These are phyloP conservation scores for Diversispora eburnea DNA, from an alignment of 192 early-diverging fungal species.

Conservation along the genomic window DNA sequence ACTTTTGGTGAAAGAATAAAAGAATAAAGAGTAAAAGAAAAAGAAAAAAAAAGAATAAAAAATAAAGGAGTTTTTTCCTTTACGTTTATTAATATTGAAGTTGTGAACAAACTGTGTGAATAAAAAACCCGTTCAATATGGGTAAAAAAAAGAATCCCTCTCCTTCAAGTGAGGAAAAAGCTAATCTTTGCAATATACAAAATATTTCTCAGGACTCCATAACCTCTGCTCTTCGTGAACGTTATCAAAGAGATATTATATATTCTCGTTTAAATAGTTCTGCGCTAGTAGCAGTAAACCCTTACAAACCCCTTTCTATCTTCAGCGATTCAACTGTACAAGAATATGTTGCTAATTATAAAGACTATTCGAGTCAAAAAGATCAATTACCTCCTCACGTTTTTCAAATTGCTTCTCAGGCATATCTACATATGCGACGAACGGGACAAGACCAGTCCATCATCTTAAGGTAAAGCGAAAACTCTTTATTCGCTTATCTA, in stretches of 20 bases:
- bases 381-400: constrained; percentile 67
- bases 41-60: too few species aligned
- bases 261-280: constrained; percentile 70
- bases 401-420: constrained; percentile 78
- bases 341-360: constrained; percentile 70
- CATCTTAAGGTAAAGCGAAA: constrained; percentile 67
- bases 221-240: constrained; percentile 44
- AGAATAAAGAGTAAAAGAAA: too few species aligned
- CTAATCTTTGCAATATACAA: constrained; percentile 30
- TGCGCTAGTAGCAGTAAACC: constrained; percentile 68
- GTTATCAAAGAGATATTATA: constrained; percentile 53
- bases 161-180: constrained; percentile 23
- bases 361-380: constrained; percentile 54
- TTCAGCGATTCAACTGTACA: constrained; percentile 61
- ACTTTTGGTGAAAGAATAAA: too few species aligned
- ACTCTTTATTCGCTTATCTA: background rate
- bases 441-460: constrained; percentile 88
- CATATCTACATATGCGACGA: constrained; percentile 84
- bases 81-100: too few species aligned
- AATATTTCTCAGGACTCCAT: constrained; percentile 35
- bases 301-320: constrained; percentile 51
- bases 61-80: too few species aligned
- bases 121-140: constrained; percentile 3
- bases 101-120: too few species aligned
- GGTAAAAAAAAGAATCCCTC: constrained; percentile 14